Evolutionary conservation across 805 yeast genomes (phyloP).

Genomic region (Saccharomycopsis fodiens): DNA sequence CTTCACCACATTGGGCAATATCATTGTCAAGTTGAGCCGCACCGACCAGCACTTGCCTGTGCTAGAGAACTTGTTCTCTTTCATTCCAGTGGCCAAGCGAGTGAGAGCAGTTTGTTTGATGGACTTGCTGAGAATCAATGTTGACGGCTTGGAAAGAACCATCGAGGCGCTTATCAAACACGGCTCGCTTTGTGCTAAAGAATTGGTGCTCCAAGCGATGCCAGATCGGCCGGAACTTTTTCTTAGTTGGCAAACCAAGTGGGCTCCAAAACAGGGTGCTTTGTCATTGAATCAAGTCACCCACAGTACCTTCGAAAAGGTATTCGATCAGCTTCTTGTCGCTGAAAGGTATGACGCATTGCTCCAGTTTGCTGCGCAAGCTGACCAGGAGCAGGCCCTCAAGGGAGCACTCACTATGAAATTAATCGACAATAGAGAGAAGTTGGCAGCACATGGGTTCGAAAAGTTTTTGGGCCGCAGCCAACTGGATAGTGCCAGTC

Average conservation of each 20-base stretch:
- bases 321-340: neutral
- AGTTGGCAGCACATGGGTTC: too few relatives aligned
- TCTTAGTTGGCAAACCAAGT: neutral
- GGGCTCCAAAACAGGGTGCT: neutral
- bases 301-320: neutral
- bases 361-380: too few relatives aligned
- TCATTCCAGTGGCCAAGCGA: neutral
- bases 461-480: too few relatives aligned
- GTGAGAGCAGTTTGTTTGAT: neutral
- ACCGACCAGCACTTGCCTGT: neutral
- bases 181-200: neutral
- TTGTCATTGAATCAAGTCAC: neutral
- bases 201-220: neutral
- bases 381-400: too few relatives aligned
- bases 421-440: too few relatives aligned
- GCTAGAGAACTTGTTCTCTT: neutral
- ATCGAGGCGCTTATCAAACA: neutral
- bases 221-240: neutral
- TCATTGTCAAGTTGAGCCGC: neutral
- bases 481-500: too few relatives aligned
- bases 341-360: too few relatives aligned
- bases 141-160: neutral
- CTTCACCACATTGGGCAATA: constrained; percentile 4
- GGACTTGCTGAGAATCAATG: neutral
- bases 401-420: too few relatives aligned